These are phyloP conservation scores for Taphrina confusa DNA, from an alignment of 1,139 yeast genomes.

Conservation along the genomic window DNA sequence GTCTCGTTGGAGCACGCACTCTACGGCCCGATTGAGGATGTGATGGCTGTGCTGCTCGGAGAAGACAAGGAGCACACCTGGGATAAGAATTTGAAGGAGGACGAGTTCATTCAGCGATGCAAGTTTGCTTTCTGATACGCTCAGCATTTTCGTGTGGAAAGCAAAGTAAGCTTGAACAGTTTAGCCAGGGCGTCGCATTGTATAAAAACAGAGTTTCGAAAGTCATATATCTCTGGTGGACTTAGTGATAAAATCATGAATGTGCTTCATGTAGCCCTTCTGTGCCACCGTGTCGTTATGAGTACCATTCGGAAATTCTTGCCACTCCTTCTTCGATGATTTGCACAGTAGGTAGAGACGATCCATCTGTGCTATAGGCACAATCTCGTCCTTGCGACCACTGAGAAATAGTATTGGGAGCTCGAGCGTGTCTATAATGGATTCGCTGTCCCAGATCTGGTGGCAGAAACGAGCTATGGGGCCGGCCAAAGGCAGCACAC, in stretches of 20 bases:
- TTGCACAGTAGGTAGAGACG: constrained; percentile 55
- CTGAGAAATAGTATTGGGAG: constrained; percentile 69
- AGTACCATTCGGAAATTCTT: constrained; percentile 39
- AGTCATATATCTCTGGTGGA: neutral
- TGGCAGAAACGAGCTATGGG: constrained; percentile 66
- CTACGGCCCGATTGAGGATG: constrained; percentile 56
- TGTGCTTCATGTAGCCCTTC: constrained; percentile 41
- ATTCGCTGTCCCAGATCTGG: constrained; percentile 81
- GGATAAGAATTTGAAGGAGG: constrained; percentile 21
- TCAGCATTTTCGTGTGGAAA: constrained; percentile 35
- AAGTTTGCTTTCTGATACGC: neutral
- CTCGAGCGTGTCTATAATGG: constrained; percentile 57
- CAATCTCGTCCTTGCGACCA: constrained; percentile 82
- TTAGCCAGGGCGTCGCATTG: constrained; percentile 7
- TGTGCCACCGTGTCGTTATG: constrained; percentile 42
- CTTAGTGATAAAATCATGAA: constrained; percentile 39
- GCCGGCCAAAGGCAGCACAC: constrained; percentile 68
- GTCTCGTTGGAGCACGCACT: constrained; percentile 55
- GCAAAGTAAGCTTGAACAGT: neutral
- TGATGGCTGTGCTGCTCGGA: constrained; percentile 45
- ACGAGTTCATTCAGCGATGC: constrained; percentile 16
- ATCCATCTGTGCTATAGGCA: constrained; percentile 84
- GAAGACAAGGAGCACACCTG: constrained; percentile 23
- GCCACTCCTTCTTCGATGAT: constrained; percentile 37
- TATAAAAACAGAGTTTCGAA: neutral